phyloP scores from a whole-genome alignment of 78 protist species.

The Chrysochromulina parva region DNA sequence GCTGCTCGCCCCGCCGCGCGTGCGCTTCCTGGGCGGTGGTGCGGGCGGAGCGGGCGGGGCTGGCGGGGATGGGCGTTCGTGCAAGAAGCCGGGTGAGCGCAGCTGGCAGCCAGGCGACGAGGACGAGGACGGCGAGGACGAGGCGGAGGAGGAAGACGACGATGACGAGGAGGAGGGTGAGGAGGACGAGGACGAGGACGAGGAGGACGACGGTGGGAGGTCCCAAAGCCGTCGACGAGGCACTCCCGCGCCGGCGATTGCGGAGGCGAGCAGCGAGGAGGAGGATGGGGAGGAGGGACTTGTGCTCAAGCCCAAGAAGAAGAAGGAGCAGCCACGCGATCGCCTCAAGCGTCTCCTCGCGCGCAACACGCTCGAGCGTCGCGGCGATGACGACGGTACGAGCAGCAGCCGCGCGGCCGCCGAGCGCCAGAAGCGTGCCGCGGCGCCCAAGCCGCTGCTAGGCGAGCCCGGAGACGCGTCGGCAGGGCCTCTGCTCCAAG shows the following conservation, averaged over 20 bases:
- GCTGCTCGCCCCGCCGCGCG: conserved; percentile 38
- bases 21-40: not conserved
- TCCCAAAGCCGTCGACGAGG: not conserved
- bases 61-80: too few species aligned
- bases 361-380: not conserved
- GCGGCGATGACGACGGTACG: not conserved
- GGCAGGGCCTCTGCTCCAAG: not conserved
- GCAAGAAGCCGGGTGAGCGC: not conserved
- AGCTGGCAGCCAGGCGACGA: not conserved
- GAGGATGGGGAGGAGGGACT: not conserved
- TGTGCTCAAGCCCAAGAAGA: not conserved
- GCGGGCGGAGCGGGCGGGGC: not conserved
- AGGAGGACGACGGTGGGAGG: not conserved
- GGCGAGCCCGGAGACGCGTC: not conserved
- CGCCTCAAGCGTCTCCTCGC: not conserved
- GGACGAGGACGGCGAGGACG: too few species aligned
- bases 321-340: not conserved
- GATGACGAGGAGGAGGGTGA: too few species aligned
- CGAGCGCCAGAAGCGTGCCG: not conserved
- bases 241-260: too few species aligned
- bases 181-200: not conserved
- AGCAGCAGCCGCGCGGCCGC: too few species aligned
- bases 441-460: not conserved
- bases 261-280: not conserved
- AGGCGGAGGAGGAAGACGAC: not conserved